A percentile compares a stretch with the other conserved stretches of the same genome.
Evolutionary conservation across 2,329 filamentous ascomycete species (phyloP).

Genomic region (Fusarium sp.): DNA sequence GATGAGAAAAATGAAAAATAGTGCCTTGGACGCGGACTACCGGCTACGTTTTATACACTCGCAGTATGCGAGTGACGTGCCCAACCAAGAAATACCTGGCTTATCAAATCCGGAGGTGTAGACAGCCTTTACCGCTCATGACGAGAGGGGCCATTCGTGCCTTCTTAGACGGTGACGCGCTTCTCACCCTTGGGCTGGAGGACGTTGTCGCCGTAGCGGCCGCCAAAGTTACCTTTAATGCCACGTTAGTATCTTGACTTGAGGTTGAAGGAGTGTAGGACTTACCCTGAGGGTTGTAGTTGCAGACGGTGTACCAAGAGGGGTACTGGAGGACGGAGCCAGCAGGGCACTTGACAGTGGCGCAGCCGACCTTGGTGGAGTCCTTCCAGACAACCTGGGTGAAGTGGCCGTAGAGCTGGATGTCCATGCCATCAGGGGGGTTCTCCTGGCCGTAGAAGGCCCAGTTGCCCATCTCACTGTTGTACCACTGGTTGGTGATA

Average conservation of each 20-base stretch:
- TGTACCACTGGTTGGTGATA: slow-evolving; percentile 90
- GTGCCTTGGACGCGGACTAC: slow-evolving; percentile 31
- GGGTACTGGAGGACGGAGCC: slow-evolving; percentile 63
- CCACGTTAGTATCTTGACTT: not conserved
- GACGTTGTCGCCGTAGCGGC: slow-evolving; percentile 64
- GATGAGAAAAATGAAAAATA: slow-evolving; percentile 41
- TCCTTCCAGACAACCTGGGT: slow-evolving; percentile 58
- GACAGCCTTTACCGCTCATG: slow-evolving; percentile 27
- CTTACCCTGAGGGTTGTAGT: slow-evolving; percentile 82
- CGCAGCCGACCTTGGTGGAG: slow-evolving; percentile 58
- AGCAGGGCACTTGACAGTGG: slow-evolving; percentile 76
- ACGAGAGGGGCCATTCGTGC: not conserved
- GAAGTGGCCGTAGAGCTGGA: slow-evolving; percentile 72
- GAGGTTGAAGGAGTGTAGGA: slow-evolving; percentile 8
- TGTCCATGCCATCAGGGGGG: slow-evolving; percentile 69
- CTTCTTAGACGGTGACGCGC: slow-evolving; percentile 43
- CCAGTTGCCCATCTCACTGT: slow-evolving; percentile 75
- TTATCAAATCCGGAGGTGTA: slow-evolving; percentile 15
- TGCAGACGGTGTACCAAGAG: slow-evolving; percentile 87
- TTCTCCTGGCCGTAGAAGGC: slow-evolving; percentile 69
- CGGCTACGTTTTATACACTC: slow-evolving; percentile 25
- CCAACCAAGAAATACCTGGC: slow-evolving; percentile 25
- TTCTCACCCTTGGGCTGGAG: slow-evolving; percentile 50
- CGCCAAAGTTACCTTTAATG: slow-evolving; percentile 63
- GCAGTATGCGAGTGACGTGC: slow-evolving; percentile 24